A percentile compares a stretch with the other conserved stretches of the same genome.
These are phyloP conservation scores for Cucumis melo DNA, from an alignment of 306 rosid genomes.

Conservation along the genomic window DNA sequence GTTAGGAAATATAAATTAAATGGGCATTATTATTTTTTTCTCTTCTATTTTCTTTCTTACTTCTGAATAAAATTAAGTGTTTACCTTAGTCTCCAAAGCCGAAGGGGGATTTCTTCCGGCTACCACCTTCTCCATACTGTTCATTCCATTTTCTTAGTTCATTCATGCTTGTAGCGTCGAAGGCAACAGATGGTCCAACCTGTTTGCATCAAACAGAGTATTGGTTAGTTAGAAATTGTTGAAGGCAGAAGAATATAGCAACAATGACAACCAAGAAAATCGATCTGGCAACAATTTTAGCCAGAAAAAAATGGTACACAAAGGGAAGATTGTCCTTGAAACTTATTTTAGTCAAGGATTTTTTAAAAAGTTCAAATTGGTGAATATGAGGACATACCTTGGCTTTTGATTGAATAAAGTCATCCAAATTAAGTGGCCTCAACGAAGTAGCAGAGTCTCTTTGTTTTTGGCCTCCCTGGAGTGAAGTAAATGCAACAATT, in stretches of 20 bases:
- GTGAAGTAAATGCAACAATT: not conserved
- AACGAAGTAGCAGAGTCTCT: slow-evolving; percentile 12
- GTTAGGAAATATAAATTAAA: not conserved
- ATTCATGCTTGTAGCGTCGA: slow-evolving; percentile 85
- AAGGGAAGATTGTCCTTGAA: not conserved
- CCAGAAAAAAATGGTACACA: not conserved
- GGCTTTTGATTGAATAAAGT: slow-evolving; percentile 69
- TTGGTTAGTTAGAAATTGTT: not conserved
- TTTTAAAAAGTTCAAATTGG: not conserved
- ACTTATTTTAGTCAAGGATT: not conserved
- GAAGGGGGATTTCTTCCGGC: slow-evolving; percentile 76
- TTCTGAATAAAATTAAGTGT: not conserved
- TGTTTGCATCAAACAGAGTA: slow-evolving; percentile 2
- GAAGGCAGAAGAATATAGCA: too few relatives aligned
- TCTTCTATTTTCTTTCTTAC: not conserved
- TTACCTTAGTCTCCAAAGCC: slow-evolving; percentile 45
- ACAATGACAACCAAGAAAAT: too few relatives aligned
- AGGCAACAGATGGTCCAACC: slow-evolving; percentile 96
- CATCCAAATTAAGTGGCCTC: slow-evolving; percentile 62
- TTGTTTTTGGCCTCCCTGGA: slow-evolving; percentile 31
- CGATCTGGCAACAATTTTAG: not conserved
- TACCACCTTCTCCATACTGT: slow-evolving; percentile 94
- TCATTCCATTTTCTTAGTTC: slow-evolving; percentile 97
- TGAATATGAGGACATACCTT: slow-evolving; percentile 32
- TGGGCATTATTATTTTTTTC: not conserved